phyloP scores from a whole-genome alignment of 73 alveolate genomes.

The Diophrys sp. region DNA sequence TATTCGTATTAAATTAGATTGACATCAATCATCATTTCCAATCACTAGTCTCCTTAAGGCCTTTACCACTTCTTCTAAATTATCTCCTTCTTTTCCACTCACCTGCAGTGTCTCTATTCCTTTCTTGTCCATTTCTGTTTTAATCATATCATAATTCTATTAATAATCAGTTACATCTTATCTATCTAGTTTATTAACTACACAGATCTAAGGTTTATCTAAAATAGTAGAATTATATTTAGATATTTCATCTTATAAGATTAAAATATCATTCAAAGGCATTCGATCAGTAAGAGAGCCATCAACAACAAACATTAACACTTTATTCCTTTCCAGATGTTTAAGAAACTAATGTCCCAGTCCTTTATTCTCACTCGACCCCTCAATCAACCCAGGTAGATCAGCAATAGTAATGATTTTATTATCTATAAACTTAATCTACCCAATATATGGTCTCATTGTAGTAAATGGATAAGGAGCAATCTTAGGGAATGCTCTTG shows the following conservation, averaged over 20 bases:
- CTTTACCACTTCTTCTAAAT: too few relatives aligned
- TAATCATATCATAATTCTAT: too few relatives aligned
- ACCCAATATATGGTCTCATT: constrained; percentile 86
- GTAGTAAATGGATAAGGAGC: constrained; percentile 98
- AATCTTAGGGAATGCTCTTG: constrained; percentile 94
- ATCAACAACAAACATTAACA: constrained; percentile 39
- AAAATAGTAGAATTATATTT: constrained; percentile 36
- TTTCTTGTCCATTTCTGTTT: not conserved
- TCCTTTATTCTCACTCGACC: constrained; percentile 87
- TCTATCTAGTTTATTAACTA: constrained; percentile 49
- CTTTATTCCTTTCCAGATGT: constrained; percentile 91
- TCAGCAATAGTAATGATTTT: constrained; percentile 80
- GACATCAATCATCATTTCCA: too few relatives aligned
- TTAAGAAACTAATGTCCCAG: constrained; percentile 89
- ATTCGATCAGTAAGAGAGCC: not conserved
- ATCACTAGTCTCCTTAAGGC: too few relatives aligned
- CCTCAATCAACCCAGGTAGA: constrained; percentile 95
- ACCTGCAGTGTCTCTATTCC: not conserved
- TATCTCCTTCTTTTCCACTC: not conserved
- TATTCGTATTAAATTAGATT: too few relatives aligned
- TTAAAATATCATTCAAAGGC: constrained; percentile 29
- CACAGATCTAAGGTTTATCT: constrained; percentile 43
- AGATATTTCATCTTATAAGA: constrained; percentile 45
- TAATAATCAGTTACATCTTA: not conserved
- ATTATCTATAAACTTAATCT: constrained; percentile 81